These are phyloP conservation scores for Pisolithus tinctorius DNA, from an alignment of 768 basidiomycete genomes.

Conservation along the genomic window DNA sequence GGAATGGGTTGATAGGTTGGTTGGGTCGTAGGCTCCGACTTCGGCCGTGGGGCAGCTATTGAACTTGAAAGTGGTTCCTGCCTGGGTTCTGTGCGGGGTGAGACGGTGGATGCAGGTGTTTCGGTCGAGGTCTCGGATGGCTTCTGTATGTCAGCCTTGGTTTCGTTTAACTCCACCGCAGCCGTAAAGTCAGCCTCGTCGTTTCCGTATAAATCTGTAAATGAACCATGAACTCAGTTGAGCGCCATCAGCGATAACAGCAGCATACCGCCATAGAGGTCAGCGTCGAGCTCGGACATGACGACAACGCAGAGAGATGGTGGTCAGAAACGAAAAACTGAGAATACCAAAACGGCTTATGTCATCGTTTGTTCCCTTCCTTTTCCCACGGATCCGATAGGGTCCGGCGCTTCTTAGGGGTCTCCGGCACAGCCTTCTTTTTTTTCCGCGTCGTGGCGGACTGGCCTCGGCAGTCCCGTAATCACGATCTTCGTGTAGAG, in stretches of 20 bases:
- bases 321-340: slow-evolving; percentile 28
- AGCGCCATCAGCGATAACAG: background rate
- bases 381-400: slow-evolving; percentile 17
- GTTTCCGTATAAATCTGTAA: slow-evolving; percentile 59
- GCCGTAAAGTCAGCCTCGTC: slow-evolving; percentile 56
- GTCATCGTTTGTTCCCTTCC: slow-evolving; percentile 14
- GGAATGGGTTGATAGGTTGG: slow-evolving; percentile 8
- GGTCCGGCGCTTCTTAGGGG: slow-evolving; percentile 5
- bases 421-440: too few species aligned
- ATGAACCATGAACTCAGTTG: background rate
- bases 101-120: slow-evolving; percentile 12
- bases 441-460: too few species aligned
- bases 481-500: background rate
- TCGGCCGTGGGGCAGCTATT: slow-evolving; percentile 4
- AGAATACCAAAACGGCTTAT: slow-evolving; percentile 11
- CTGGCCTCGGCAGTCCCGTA: too few species aligned
- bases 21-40: slow-evolving; percentile 6
- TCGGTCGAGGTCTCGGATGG: slow-evolving; percentile 20
- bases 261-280: slow-evolving; percentile 76
- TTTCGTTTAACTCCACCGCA: slow-evolving; percentile 34
- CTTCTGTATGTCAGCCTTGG: slow-evolving; percentile 20
- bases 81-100: slow-evolving; percentile 14
- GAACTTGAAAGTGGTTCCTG: slow-evolving; percentile 12
- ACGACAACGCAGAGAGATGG: slow-evolving; percentile 19
- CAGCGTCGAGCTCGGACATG: slow-evolving; percentile 84